Conservation (phyloP, 495 filamentous ascomycete species). For the Penicillium alfredii region DNA sequence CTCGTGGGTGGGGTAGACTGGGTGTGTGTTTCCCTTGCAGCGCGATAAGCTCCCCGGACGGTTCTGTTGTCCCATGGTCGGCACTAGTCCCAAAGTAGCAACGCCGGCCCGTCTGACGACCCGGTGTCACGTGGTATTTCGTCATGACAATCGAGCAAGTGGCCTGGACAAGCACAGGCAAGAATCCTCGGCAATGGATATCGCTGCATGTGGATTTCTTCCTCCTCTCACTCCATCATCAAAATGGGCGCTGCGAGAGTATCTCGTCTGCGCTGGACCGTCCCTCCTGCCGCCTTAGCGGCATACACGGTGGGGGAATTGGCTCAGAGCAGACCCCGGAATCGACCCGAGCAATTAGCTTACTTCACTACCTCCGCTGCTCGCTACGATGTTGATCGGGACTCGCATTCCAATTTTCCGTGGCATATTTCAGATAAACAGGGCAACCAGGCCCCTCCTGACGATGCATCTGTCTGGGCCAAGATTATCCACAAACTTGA, state of each 20-base stretch:
- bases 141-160: constrained; percentile 18
- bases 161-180: constrained; percentile 3
- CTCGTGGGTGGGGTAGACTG: constrained; percentile 9
- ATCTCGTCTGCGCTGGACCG: constrained; percentile 32
- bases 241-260: constrained; percentile 31
- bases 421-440: background rate
- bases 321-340: constrained; percentile 17
- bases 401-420: constrained; percentile 2
- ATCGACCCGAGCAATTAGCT: constrained; percentile 16
- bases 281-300: constrained; percentile 35
- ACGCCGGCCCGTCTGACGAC: constrained; percentile 16
- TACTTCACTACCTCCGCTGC: constrained; percentile 20
- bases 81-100: constrained; percentile 21
- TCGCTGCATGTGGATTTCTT: constrained; percentile 27
- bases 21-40: constrained; percentile 7
- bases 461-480: constrained; percentile 49
- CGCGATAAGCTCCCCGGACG: constrained; percentile 17
- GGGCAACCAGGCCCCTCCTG: background rate
- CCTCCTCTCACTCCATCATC: constrained; percentile 53
- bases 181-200: constrained; percentile 3
- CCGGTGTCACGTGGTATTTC: constrained; percentile 21
- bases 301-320: constrained; percentile 26
- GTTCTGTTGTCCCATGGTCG: no score
- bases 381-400: constrained; percentile 9
- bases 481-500: constrained; percentile 54